Evolutionary conservation across 2,329 filamentous ascomycete genomes (phyloP).

Genomic region (Verruconis gallopava): DNA sequence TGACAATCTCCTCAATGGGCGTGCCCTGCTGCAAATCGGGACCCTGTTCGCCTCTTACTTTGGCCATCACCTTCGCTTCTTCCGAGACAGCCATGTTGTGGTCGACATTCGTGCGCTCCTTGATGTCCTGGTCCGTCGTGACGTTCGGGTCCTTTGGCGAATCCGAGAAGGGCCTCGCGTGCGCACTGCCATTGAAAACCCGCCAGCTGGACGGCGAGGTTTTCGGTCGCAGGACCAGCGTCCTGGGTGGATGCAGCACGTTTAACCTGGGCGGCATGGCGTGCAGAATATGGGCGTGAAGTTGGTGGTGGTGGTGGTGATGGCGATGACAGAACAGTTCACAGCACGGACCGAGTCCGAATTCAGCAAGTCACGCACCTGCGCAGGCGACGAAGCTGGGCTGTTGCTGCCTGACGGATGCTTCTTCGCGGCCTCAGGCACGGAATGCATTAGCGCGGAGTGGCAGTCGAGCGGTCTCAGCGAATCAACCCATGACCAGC

Average conservation of each 20-base stretch:
- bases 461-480: too few relatives aligned
- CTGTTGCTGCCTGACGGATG: too few relatives aligned
- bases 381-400: too few relatives aligned
- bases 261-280: constrained; percentile 45
- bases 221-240: constrained; percentile 12
- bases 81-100: constrained; percentile 48
- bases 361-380: too few relatives aligned
- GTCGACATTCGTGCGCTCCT: constrained; percentile 37
- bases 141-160: constrained; percentile 6
- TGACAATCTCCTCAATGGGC: constrained; percentile 42
- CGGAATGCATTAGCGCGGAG: too few relatives aligned
- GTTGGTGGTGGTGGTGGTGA: too few relatives aligned
- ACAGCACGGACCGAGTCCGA: too few relatives aligned
- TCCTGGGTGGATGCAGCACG: constrained; percentile 19
- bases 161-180: constrained; percentile 4
- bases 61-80: constrained; percentile 48
- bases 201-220: neutral
- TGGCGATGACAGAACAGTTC: too few relatives aligned
- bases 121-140: constrained; percentile 16
- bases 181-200: constrained; percentile 11
- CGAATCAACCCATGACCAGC: too few relatives aligned
- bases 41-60: constrained; percentile 42
- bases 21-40: constrained; percentile 54
- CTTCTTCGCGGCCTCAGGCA: too few relatives aligned
- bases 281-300: constrained; percentile 12